A percentile compares a stretch with the other conserved stretches of the same genome.
Conservation (phyloP, 2,329 filamentous ascomycete species). For the Elsinoe australis region DNA sequence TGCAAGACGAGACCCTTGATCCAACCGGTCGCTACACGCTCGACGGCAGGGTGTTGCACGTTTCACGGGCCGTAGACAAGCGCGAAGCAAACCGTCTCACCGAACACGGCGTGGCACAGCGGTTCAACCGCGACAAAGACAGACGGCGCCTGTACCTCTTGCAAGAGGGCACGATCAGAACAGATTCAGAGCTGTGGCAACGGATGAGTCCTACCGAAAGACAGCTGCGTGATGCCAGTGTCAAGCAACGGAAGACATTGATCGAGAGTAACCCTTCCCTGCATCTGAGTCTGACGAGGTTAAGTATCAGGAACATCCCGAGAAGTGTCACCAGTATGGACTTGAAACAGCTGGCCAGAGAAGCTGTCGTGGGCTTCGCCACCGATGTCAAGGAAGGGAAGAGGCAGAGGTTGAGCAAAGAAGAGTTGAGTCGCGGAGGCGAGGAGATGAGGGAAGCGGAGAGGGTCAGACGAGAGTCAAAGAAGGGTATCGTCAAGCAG, state of each 20-base stretch:
- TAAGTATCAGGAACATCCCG: slow-evolving; percentile 87
- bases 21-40: slow-evolving; percentile 79
- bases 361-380: slow-evolving; percentile 91
- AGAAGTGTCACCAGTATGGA: slow-evolving; percentile 75
- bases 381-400: slow-evolving; percentile 74
- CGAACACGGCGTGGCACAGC: slow-evolving; percentile 55
- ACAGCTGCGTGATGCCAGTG: slow-evolving; percentile 79
- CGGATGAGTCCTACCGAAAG: slow-evolving; percentile 70
- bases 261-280: slow-evolving; percentile 86
- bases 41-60: slow-evolving; percentile 76
- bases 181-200: slow-evolving; percentile 69
- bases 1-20: slow-evolving; percentile 80
- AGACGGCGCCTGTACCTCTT: slow-evolving; percentile 85
- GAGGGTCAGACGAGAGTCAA: slow-evolving; percentile 66
- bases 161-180: slow-evolving; percentile 72
- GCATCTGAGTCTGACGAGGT: slow-evolving; percentile 79
- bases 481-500: slow-evolving; percentile 82
- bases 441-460: slow-evolving; percentile 77
- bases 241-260: slow-evolving; percentile 77
- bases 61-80: slow-evolving; percentile 78
- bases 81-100: slow-evolving; percentile 69
- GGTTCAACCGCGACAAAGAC: slow-evolving; percentile 68
- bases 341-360: slow-evolving; percentile 80
- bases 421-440: slow-evolving; percentile 74
- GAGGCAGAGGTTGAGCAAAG: slow-evolving; percentile 74